Conservation (phyloP, 192 early-diverging fungal genomes). For the Spinellus fusiger region DNA sequence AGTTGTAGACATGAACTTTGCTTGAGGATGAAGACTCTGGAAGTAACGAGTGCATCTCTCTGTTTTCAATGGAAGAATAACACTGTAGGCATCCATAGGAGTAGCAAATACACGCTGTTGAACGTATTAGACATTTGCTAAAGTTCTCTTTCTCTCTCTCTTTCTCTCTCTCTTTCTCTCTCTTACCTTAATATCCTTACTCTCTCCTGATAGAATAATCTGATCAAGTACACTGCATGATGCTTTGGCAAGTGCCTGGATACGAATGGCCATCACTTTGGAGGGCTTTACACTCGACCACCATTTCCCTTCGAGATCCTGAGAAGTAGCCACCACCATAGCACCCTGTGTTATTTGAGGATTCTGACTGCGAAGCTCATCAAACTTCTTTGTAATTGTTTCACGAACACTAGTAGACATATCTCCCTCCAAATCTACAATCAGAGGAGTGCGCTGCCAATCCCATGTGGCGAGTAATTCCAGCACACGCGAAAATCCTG, state of each 20-base stretch:
- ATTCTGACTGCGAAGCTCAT: conserved; percentile 40
- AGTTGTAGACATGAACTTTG: conserved; percentile 33
- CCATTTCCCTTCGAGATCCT: conserved; percentile 49
- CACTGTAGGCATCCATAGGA: conserved; percentile 73
- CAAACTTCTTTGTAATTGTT: conserved; percentile 49
- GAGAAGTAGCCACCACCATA: conserved; percentile 64
- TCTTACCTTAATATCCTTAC: conserved; percentile 40
- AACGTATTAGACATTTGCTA: conserved; percentile 22
- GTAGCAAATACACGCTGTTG: conserved; percentile 69
- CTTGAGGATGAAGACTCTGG: conserved; percentile 53
- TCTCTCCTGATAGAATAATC: conserved; percentile 26
- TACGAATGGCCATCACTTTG: conserved; percentile 51
- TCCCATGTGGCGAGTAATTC: conserved; percentile 66
- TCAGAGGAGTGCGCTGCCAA: conserved; percentile 70
- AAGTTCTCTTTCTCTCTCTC: neutral
- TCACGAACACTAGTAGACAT: conserved; percentile 41
- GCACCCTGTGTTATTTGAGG: conserved; percentile 35
- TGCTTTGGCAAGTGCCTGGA: conserved; percentile 61
- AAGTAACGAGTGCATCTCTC: conserved; percentile 54
- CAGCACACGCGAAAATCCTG: conserved; percentile 75
- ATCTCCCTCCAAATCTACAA: conserved; percentile 72
- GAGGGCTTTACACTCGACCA: conserved; percentile 56
- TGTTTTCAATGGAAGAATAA: conserved; percentile 62
- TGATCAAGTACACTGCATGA: conserved; percentile 50
- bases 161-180: conserved; percentile 10